These are phyloP conservation scores for Zoysia pacifica DNA, from an alignment of 176 grass and related monocot genomes.

Conservation along the genomic window DNA sequence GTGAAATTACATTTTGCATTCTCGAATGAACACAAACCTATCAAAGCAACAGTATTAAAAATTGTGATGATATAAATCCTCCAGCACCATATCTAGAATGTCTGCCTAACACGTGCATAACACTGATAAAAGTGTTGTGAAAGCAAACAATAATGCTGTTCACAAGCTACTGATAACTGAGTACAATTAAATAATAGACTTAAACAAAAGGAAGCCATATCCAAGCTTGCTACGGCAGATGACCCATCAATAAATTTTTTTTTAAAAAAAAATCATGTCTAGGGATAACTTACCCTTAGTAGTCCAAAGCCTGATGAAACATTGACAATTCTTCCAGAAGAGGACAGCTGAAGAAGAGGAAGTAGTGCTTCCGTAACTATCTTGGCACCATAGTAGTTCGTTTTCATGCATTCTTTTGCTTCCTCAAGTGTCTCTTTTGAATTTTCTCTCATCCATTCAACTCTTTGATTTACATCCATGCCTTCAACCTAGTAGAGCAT, in stretches of 20 bases:
- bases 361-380: constrained; percentile 55
- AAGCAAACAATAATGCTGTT: not conserved
- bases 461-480: constrained; percentile 47
- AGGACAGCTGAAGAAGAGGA: constrained; percentile 62
- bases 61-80: not conserved
- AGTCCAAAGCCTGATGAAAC: constrained; percentile 52
- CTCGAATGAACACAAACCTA: not conserved
- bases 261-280: too few species aligned
- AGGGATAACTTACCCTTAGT: constrained; percentile 43
- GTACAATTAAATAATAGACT: not conserved
- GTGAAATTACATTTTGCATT: not conserved
- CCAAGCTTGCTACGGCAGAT: not conserved
- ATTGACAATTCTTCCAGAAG: constrained; percentile 54
- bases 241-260: too few species aligned
- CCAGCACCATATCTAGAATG: not conserved
- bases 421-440: constrained; percentile 51
- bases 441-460: constrained; percentile 52
- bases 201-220: not conserved
- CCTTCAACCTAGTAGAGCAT: constrained; percentile 27
- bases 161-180: not conserved
- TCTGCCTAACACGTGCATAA: not conserved
- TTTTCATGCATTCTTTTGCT: constrained; percentile 56
- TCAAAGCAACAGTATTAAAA: not conserved
- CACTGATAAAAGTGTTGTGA: not conserved
- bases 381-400: constrained; percentile 65